These are phyloP conservation scores for Naegleria fowleri DNA, from an alignment of 208 protist genomes.

Conservation along the genomic window DNA sequence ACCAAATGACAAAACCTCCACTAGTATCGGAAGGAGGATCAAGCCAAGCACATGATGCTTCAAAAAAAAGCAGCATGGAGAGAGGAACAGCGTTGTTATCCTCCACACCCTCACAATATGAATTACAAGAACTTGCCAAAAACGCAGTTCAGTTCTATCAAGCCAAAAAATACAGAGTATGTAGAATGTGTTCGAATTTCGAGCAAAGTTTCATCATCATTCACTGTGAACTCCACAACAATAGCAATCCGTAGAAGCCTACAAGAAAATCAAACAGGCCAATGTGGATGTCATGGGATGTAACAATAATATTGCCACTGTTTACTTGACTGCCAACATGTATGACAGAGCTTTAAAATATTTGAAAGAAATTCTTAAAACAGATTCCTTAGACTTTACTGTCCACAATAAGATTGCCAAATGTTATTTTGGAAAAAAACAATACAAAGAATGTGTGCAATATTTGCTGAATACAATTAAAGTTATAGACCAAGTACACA, in stretches of 20 bases:
- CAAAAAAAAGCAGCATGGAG: background rate
- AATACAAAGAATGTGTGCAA: background rate
- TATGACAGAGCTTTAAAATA: background rate
- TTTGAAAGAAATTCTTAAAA: background rate
- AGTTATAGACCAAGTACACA: background rate
- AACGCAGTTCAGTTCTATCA: background rate
- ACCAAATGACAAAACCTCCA: background rate
- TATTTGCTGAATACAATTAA: background rate
- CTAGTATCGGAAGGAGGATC: background rate
- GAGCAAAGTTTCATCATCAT: background rate
- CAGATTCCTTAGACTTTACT: background rate
- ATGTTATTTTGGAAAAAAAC: background rate
- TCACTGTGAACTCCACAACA: background rate
- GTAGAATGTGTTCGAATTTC: no score
- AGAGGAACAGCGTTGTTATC: background rate
- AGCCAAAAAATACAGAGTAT: background rate
- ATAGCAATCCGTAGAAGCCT: background rate
- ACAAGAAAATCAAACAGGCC: background rate
- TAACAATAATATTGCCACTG: background rate
- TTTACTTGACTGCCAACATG: background rate
- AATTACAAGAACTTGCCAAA: background rate
- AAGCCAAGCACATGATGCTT: no score
- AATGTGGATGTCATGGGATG: background rate
- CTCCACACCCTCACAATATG: background rate
- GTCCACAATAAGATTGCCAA: background rate